Base-by-base conservation (phyloP, 2,329 filamentous ascomycete genomes). In the Pyrenophora tritici-repentis region DNA sequence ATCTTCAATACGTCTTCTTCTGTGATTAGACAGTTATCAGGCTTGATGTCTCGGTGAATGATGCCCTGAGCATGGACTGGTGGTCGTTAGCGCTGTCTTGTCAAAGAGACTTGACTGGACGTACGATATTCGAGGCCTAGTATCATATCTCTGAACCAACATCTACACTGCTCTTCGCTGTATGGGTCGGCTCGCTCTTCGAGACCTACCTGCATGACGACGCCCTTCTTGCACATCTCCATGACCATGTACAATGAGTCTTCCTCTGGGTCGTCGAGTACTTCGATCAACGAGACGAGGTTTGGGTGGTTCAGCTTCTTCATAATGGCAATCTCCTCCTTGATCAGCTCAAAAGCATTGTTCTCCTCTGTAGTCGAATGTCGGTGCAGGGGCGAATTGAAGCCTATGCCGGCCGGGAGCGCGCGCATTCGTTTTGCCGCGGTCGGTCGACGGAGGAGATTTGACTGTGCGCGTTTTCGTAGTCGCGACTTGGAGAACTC, bases 161-260 rank as follows among this genome's bases (percentile, higher is more conserved):
- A 88, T 42, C 94, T 85, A 68, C 92, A 97, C 45, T 82, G 81
- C 65, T 97, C 91, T 56, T 89, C 84, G 22, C 85, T 81, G 71
- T 97, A 97, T 0, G 94, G 92, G 55, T 88, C 85, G 14, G 91
- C 89, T 50, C 83, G 80, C 65, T 96, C 88, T 52, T 89, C 88
- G n/a, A 97, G 77, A 3, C 90, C 91, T 47, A 99, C 90, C 67
- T 92, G 93, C 92, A 97, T 97, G 43, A 97, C 85, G 17, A 97
- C 93, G 1, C 94, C 94, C 73, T 97, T 97, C 69, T 96, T 94
- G 78, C 94, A 99, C 90, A 97, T 96, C 73, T 99, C 94, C 73
- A 99, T 83, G 17, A 99, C 94, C 90, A 99, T 97, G 76, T 97
- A 99, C 10, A 99, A 77, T 3, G 92, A 96, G 73, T 99, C 94